Evolutionary conservation across 768 basidiomycete genomes (phyloP), one percentile per base, ranked within the genome.

Genomic region (Suillus decipiens): DNA sequence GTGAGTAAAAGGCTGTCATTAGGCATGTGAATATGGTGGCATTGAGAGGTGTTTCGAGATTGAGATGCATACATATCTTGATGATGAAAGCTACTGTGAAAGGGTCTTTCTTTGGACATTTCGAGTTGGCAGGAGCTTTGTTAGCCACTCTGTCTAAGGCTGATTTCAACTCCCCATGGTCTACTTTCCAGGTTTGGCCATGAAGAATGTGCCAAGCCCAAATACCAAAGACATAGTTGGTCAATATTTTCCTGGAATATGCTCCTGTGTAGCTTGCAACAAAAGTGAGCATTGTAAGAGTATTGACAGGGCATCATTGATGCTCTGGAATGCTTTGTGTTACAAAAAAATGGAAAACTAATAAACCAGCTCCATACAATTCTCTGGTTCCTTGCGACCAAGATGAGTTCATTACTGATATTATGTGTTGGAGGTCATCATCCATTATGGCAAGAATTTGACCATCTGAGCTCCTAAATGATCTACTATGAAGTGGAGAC

Each of bases 311-410:
- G 0, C 73, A 72, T 1, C 72, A 36, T 2, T 66, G 1, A 0
- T 8, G 7, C 33, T 73, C 72, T 1, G 64, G 54, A 2, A 72
- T 60, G 9, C 36, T 15, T 28, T 5, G n/a, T 62, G 61, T 84
- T 77, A 60, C 81, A 82, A 61, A 77, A 81, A 76, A 67, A 39
- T 83, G 82, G 48, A 48, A 84, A 0, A 70, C 64, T 0, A 81
- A 67, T 0, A 84, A 70, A 2, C 82, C 80, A 0, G 77, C 63
- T 0, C 77, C 78, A 61, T 84, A 82, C 0, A 74, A 67, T 19
- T 71, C 70, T 2, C 60, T 43, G 0, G 81, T 83, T 10, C 65
- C 60, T 5, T 71, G 65, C 0, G 68, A 71, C 75, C 74, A 81
- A 0, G 73, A 70, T 0, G 54, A 36, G 1, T 39, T 43, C 14